phyloP scores from a whole-genome alignment of 768 basidiomycete species.

The Boletus fagicola region DNA sequence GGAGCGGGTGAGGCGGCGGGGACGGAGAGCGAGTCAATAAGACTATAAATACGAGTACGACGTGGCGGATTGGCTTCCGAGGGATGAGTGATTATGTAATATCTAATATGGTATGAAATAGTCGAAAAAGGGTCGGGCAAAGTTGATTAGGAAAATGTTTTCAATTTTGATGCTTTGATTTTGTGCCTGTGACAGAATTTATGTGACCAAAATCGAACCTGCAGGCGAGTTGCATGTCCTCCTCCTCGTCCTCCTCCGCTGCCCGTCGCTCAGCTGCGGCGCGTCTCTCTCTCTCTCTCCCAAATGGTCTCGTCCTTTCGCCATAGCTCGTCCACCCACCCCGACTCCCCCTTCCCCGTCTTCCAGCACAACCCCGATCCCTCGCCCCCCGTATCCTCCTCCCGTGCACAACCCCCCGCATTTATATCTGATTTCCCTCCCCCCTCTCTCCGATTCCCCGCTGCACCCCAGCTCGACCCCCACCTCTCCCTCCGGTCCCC shows the following conservation, averaged over 20 bases:
- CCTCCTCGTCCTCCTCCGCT: slow-evolving; percentile 11
- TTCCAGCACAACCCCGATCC: not conserved
- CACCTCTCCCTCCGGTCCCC: slow-evolving; percentile 22
- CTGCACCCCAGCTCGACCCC: not conserved
- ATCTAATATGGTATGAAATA: slow-evolving; percentile 19
- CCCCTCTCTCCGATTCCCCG: slow-evolving; percentile 16
- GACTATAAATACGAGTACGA: not conserved
- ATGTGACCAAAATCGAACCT: slow-evolving; percentile 21
- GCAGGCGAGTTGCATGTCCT: slow-evolving; percentile 24
- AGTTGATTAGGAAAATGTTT: slow-evolving; percentile 28
- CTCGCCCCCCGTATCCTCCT: not conserved
- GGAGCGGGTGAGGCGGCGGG: slow-evolving; percentile 24
- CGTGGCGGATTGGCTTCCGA: slow-evolving; percentile 5
- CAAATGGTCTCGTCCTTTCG: not conserved
- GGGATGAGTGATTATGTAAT: slow-evolving; percentile 17
- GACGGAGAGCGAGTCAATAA: not conserved
- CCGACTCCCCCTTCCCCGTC: not conserved
- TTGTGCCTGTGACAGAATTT: slow-evolving; percentile 39
- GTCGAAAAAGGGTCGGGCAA: slow-evolving; percentile 12
- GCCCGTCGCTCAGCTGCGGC: not conserved
- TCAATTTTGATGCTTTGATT: slow-evolving; percentile 29
- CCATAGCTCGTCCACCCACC: not conserved
- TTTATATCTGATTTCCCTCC: slow-evolving; percentile 41
- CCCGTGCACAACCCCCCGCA: not conserved
- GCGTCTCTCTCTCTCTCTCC: not conserved